Evolutionary conservation across 352 stramenopile species (phyloP).

Genomic region (Phytophthora parvispora): DNA sequence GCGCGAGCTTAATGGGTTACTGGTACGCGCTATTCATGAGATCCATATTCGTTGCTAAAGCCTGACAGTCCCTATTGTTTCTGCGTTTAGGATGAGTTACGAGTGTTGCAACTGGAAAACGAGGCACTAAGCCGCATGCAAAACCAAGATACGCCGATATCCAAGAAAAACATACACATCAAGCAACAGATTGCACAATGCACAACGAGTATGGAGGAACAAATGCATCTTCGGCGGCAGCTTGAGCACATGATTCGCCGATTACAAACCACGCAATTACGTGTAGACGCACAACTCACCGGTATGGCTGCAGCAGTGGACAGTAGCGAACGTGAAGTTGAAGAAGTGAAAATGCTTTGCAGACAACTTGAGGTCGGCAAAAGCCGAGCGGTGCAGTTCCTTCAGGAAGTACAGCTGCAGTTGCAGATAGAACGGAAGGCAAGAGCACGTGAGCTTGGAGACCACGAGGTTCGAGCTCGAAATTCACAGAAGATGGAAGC

Average conservation of each 20-base stretch:
- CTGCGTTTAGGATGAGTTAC: conserved; percentile 64
- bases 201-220: conserved; percentile 80
- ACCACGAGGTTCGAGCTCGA: conserved; percentile 80
- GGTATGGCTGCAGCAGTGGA: conserved; percentile 77
- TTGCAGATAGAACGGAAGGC: conserved; percentile 74
- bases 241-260: conserved; percentile 88
- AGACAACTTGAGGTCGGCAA: conserved; percentile 85
- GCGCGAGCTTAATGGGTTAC: conserved; percentile 66
- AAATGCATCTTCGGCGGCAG: conserved; percentile 79
- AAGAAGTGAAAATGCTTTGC: conserved; percentile 82
- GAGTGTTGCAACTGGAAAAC: conserved; percentile 77
- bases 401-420: conserved; percentile 86
- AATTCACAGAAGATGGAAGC: conserved; percentile 89
- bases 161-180: conserved; percentile 74
- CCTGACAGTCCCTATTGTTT: neutral
- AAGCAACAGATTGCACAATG: conserved; percentile 78
- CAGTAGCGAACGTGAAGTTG: conserved; percentile 67
- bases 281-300: conserved; percentile 73
- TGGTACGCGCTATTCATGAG: conserved; percentile 37
- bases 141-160: conserved; percentile 83
- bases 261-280: conserved; percentile 78
- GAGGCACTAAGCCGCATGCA: conserved; percentile 75
- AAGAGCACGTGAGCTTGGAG: conserved; percentile 70
- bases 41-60: neutral
- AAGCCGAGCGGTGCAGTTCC: conserved; percentile 73